These are phyloP conservation scores for Obelidium mucronatum DNA, from an alignment of 192 early-diverging fungal genomes.

Conservation along the genomic window DNA sequence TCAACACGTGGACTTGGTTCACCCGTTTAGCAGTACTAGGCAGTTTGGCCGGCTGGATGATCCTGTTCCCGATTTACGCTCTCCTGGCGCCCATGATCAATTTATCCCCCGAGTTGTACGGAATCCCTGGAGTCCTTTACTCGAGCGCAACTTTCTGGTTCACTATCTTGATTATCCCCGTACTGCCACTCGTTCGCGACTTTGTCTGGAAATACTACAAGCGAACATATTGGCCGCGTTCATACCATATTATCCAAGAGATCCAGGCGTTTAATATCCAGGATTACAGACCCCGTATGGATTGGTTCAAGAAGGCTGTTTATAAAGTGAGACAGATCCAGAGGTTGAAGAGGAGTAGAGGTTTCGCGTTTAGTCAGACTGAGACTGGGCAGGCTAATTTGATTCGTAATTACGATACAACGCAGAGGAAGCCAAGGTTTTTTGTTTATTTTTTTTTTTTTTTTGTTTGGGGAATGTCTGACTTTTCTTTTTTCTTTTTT, in stretches of 20 bases:
- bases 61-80: slow-evolving; percentile 84
- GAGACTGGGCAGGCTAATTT: slow-evolving; percentile 91
- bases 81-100: slow-evolving; percentile 71
- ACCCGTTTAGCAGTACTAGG: slow-evolving; percentile 91
- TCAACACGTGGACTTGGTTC: slow-evolving; percentile 66
- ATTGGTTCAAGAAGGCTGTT: slow-evolving; percentile 98
- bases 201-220: slow-evolving; percentile 93
- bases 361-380: slow-evolving; percentile 98
- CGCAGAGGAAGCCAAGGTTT: slow-evolving; percentile 64
- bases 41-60: slow-evolving; percentile 83
- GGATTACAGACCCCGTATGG: slow-evolving; percentile 96
- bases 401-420: slow-evolving; percentile 82
- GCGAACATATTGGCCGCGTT: slow-evolving; percentile 83
- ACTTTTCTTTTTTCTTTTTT: too few relatives aligned
- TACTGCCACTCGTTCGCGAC: slow-evolving; percentile 85
- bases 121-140: slow-evolving; percentile 50
- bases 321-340: slow-evolving; percentile 92
- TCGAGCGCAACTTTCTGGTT: slow-evolving; percentile 78
- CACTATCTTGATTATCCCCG: slow-evolving; percentile 79
- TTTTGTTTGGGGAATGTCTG: too few relatives aligned
- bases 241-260: slow-evolving; percentile 99
- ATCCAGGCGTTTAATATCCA: slow-evolving; percentile 99
- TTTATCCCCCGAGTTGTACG: slow-evolving; percentile 57
- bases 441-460: not conserved
- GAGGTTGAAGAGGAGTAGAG: slow-evolving; percentile 88